Evolutionary conservation across 83 land plant species (phyloP).

Genomic region (Larix sibirica): DNA sequence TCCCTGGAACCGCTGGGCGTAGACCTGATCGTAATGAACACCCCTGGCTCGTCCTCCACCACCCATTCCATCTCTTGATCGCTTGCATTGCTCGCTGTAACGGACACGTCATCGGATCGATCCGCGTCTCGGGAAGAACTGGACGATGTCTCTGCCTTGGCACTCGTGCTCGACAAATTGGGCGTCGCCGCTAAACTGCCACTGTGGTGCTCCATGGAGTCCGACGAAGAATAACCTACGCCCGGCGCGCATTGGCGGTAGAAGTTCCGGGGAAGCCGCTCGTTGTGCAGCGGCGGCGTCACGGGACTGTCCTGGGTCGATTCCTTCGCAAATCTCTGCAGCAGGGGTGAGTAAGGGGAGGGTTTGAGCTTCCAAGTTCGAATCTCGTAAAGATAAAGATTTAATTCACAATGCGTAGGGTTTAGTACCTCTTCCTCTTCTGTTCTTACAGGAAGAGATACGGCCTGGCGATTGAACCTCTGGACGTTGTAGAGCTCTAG

Average conservation of each 20-base stretch:
- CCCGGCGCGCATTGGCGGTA: conserved; percentile 29
- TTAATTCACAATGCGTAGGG: neutral
- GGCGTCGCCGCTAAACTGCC: conserved; percentile 18
- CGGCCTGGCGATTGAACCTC: conserved; percentile 72
- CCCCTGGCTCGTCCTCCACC: conserved; percentile 80
- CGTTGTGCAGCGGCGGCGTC: conserved; percentile 68
- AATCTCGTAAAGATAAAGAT: neutral
- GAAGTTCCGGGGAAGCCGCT: conserved; percentile 58
- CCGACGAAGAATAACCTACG: no score
- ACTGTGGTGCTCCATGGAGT: conserved; percentile 51
- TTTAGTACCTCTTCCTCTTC: conserved; percentile 14
- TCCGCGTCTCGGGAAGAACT: conserved; percentile 62
- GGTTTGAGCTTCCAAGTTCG: no score
- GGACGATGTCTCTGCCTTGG: conserved; percentile 49
- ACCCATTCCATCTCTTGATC: conserved; percentile 67
- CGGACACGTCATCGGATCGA: conserved; percentile 59
- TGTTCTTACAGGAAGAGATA: conserved; percentile 31
- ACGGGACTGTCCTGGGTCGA: conserved; percentile 62
- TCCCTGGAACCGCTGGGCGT: conserved; percentile 69
- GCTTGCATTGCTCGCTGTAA: conserved; percentile 59
- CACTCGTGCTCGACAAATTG: conserved; percentile 43
- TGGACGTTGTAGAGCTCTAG: conserved; percentile 94
- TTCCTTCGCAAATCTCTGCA: conserved; percentile 51
- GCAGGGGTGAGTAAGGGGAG: neutral
- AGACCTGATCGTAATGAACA: conserved; percentile 81